Conservation (phyloP, 1,284 basidiomycete genomes). For the Ustilago crameri region DNA sequence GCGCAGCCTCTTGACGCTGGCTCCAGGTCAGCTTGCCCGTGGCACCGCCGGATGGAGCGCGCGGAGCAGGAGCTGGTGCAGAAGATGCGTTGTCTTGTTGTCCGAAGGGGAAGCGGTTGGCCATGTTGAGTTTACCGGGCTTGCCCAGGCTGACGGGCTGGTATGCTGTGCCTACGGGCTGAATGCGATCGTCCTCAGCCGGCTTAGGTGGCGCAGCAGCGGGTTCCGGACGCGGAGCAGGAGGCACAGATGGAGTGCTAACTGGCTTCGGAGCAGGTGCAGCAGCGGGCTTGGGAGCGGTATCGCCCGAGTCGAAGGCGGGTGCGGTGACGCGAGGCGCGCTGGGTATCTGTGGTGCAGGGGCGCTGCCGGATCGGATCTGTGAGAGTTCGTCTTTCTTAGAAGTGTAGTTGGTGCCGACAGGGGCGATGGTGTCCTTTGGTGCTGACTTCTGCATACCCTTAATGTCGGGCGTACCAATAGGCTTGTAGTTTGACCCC, state of each 20-base stretch:
- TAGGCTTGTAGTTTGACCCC: conserved; percentile 62
- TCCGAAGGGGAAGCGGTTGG: conserved; percentile 61
- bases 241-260: conserved; percentile 18
- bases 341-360: conserved; percentile 26
- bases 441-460: conserved; percentile 58
- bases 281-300: conserved; percentile 10
- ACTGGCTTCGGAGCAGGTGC: conserved; percentile 7
- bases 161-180: conserved; percentile 66
- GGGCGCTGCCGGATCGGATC: conserved; percentile 51
- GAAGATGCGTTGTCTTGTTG: conserved; percentile 31
- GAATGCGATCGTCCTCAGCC: conserved; percentile 62
- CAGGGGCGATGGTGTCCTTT: conserved; percentile 59
- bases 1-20: conserved; percentile 63
- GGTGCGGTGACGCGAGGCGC: conserved; percentile 35
- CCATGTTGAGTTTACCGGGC: conserved; percentile 65
- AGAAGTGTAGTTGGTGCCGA: conserved; percentile 60
- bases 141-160: conserved; percentile 62
- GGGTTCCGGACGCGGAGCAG: conserved; percentile 32
- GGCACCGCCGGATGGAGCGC: conserved; percentile 42
- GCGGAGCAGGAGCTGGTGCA: conserved; percentile 34
- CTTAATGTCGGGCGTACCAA: conserved; percentile 66
- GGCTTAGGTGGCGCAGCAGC: conserved; percentile 47
- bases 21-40: conserved; percentile 66
- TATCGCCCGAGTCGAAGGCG: conserved; percentile 38
- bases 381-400: conserved; percentile 62